Evolutionary conservation across 257 asterid genomes (phyloP), one percentile per base, ranked within the genome.

Genomic region (Pogostemon cablin): DNA sequence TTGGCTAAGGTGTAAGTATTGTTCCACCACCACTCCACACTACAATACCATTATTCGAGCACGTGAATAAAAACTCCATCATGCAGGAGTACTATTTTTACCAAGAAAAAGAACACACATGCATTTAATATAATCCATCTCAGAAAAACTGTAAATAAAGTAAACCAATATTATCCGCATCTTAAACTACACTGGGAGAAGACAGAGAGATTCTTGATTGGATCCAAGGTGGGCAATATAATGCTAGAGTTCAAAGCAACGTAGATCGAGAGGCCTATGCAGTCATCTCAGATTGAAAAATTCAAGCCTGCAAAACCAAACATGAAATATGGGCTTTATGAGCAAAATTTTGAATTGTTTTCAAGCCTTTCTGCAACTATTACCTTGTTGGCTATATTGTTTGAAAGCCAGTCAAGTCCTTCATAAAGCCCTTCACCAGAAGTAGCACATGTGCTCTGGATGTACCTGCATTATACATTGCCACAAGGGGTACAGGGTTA

Each of bases 361-460:
- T 10, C 1, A 25, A 40, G 69, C 25, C 6, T 54, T 12, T 62
- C 12, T 39, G 65, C 61, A 62, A 55, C 48, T 42, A 10, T 41
- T 71, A 81, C 86, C 86, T 78, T 81, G 76, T 72, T 81, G 57
- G 81, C 86, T 6, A 81, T 81, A 75, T 81, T 81, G 83, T 78
- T 81, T 12, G 86, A 81, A 15, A 81, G 85, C 85, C 85, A 81
- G 75, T 81, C 83, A 46, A 81, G 72, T 43, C 85, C 85, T 72
- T 81, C 85, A 3, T 81, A 81, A 59, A 81, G 81, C 35, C 86
- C 86, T 48, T 81, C 86, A 39, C 86, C 86, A 10, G 86, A 75
- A 64, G 83, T 81, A 35, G 86, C 86, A 68, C 86, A 81, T 0
- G 83, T 81, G 79, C 86, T 81, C 81, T 81, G 83, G 54, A 81